A percentile compares a stretch with the other conserved stretches of the same genome.
These are phyloP conservation scores for Candida corydali DNA, from an alignment of 805 yeast genomes.

Conservation along the genomic window DNA sequence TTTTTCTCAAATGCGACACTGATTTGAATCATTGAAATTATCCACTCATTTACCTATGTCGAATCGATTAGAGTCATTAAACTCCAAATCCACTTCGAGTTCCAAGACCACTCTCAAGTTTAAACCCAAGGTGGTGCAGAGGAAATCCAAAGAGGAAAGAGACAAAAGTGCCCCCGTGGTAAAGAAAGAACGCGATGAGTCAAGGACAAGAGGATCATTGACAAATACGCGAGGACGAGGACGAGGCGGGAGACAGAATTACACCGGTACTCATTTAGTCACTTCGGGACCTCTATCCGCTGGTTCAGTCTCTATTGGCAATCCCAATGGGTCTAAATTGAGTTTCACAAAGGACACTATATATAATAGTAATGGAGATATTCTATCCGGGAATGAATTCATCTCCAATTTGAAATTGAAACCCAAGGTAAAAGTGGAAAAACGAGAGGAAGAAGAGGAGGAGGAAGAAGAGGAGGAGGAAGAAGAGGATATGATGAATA, in stretches of 20 bases:
- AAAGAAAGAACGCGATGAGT: conserved; percentile 32
- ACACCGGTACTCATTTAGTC: conserved; percentile 58
- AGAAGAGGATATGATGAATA: conserved; percentile 41
- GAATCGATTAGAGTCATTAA: conserved; percentile 39
- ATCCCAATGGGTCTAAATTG: conserved; percentile 19
- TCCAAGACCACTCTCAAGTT: conserved; percentile 61
- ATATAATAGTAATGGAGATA: conserved; percentile 17
- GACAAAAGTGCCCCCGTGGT: conserved; percentile 64
- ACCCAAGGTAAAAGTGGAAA: conserved; percentile 14
- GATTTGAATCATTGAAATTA: no score
- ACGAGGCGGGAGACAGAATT: conserved; percentile 32
- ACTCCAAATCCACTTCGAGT: conserved; percentile 18
- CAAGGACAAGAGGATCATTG: conserved; percentile 25
- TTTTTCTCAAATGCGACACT: conserved; percentile 9
- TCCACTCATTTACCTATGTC: conserved; percentile 32
- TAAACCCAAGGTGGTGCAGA: conserved; percentile 81
- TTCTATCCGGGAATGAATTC: conserved; percentile 39
- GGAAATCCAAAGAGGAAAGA: conserved; percentile 80
- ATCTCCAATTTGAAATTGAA: conserved; percentile 32
- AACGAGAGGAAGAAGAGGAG: conserved; percentile 14
- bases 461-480: conserved; percentile 39
- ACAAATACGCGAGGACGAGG: conserved; percentile 34
- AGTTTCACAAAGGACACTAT: conserved; percentile 27
- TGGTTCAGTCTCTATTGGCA: conserved; percentile 51
- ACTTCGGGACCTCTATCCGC: conserved; percentile 72